Base-by-base conservation (phyloP, 2,329 filamentous ascomycete species). In the Ophiocordyceps robertsii region DNA sequence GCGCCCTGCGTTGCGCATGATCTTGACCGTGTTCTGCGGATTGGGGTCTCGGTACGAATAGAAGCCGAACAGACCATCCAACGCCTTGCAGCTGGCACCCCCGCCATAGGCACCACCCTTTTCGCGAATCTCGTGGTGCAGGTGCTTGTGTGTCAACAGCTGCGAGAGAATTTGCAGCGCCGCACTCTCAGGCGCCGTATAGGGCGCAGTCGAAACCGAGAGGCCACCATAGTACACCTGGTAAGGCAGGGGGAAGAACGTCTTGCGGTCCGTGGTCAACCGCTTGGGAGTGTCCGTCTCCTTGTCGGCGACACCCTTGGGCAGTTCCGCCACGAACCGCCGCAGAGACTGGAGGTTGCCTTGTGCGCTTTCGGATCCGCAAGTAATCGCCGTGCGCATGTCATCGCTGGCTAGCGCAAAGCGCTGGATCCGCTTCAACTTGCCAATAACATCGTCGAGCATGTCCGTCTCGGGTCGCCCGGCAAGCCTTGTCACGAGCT, bases 1-100 rank as follows among this genome's bases (percentile, higher is more conserved):
- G 21, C 73, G 68, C 1, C 90, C 92, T 1, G 87, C 84, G 44
- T 82, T 81, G 29, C 74, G 70, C 79, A 95, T 94, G 46, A 95
- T 84, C 43, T 75, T 77, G 50, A 96, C 67, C 0, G 87, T 90
- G 62, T 95, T 95, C 47, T 82, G 71, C 0, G 92, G 90, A 58
- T 96, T 95, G 3, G 92, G 92, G 58, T 98, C 92, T 41, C 92
- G 84, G 70, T 98, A 98, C 37, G 85, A 90, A 66, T 94, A 95
- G 66, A 95, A 93, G 14, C 87, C 87, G 53, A 98, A 96, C 1
- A 94, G 62, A 21, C 89, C 90, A 51, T 86, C 82, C 8, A 95
- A 66, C 0, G 83, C 77, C 21, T 80, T 79, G 37, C 84, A 82
- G 58, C 87, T 90, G 1, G 92, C 90, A 13, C 89, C 88, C 19